Percentiles rank a stretch among this genome's conserved stretches.
phyloP scores from a whole-genome alignment of 2,329 filamentous ascomycete genomes.

The Dryadomyces sulphureus region DNA sequence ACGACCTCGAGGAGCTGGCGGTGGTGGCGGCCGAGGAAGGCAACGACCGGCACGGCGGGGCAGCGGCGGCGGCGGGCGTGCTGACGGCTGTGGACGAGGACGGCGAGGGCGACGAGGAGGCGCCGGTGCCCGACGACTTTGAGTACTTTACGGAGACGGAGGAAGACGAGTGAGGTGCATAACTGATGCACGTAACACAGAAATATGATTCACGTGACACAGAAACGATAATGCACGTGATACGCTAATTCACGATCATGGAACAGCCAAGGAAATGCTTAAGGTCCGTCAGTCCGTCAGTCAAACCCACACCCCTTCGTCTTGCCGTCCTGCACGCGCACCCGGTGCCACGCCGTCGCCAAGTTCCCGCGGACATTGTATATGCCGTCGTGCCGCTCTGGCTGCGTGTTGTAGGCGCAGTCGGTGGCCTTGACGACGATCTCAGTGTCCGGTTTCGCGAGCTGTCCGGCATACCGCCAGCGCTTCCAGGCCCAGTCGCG shows the following conservation, averaged over 20 bases:
- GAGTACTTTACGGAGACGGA: conserved; percentile 62
- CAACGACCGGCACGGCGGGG: conserved; percentile 25
- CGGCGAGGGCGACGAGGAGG: conserved; percentile 58
- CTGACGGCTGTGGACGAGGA: conserved; percentile 83
- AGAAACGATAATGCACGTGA: neutral
- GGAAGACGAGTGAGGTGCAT: neutral
- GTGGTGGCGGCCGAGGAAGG: conserved; percentile 12
- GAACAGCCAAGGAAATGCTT: too few relatives aligned
- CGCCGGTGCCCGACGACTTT: conserved; percentile 54
- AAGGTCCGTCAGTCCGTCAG: neutral
- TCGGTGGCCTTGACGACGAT: conserved; percentile 53
- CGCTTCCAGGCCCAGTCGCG: conserved; percentile 48
- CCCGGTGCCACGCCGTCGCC: conserved; percentile 52
- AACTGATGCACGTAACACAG: neutral
- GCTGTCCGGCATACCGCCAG: conserved; percentile 40
- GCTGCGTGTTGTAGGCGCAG: conserved; percentile 51
- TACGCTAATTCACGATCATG: too few relatives aligned
- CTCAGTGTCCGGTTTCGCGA: conserved; percentile 23
- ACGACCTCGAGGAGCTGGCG: conserved; percentile 4
- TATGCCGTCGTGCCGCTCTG: conserved; percentile 41
- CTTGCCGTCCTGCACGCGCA: conserved; percentile 17
- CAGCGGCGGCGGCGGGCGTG: conserved; percentile 62
- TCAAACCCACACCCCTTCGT: neutral
- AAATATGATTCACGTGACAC: neutral
- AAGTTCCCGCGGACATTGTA: conserved; percentile 52